Percentiles rank a stretch among this genome's conserved stretches.
These are phyloP conservation scores for Clonostachys rhizophaga DNA, from an alignment of 2,329 filamentous ascomycete species.

Conservation along the genomic window DNA sequence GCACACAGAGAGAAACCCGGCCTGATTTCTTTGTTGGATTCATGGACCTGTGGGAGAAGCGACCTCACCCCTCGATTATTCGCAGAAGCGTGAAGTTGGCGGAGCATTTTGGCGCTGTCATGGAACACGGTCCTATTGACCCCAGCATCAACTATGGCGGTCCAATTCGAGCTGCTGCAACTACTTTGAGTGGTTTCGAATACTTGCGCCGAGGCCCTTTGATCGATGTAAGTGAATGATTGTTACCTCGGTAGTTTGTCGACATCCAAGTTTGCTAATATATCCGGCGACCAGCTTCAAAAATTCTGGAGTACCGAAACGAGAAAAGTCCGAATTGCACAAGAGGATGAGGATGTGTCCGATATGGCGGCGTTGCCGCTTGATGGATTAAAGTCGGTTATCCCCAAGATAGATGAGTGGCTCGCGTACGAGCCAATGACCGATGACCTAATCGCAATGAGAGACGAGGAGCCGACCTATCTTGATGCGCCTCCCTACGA, in stretches of 20 bases:
- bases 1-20: conserved; percentile 17
- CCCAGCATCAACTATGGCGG: conserved; percentile 3
- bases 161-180: not conserved
- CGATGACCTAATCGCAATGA: conserved; percentile 7
- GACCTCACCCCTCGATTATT: conserved; percentile 23
- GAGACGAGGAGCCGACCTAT: conserved; percentile 6
- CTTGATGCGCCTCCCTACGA: conserved; percentile 14
- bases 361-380: conserved; percentile 10
- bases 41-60: conserved; percentile 22
- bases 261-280: not conserved
- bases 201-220: conserved; percentile 22
- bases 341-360: not conserved
- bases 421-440: conserved; percentile 8
- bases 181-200: conserved; percentile 25
- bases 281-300: conserved; percentile 12
- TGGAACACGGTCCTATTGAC: conserved; percentile 17
- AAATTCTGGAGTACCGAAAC: conserved; percentile 17
- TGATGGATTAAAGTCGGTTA: conserved; percentile 9
- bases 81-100: conserved; percentile 27
- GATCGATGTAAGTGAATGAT: conserved; percentile 9
- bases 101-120: conserved; percentile 24
- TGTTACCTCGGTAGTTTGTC: not conserved
- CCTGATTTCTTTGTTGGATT: conserved; percentile 29
- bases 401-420: conserved; percentile 14
- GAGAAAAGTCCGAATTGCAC: conserved; percentile 3